Conservation (phyloP, 208 protist genomes). For the Naegleria fowleri region DNA sequence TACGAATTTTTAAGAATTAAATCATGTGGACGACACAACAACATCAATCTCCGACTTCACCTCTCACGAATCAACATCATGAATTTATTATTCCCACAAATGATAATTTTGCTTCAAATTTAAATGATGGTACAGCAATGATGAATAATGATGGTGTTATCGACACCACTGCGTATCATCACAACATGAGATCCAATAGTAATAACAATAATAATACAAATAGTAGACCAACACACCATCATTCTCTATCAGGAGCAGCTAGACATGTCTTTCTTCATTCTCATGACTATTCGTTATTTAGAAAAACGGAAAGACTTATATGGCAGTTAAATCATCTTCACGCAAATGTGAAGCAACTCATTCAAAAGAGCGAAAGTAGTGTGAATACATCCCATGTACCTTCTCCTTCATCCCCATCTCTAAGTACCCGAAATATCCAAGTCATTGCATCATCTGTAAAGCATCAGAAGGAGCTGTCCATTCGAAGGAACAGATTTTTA, state of each 20-base stretch:
- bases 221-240: no score
- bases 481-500: neutral
- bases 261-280: neutral
- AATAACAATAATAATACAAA: no score
- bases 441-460: neutral
- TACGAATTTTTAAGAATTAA: no score
- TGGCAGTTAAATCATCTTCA: slow-evolving; percentile 3
- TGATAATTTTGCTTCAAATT: no score
- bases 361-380: neutral
- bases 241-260: neutral
- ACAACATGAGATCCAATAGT: no score
- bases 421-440: neutral
- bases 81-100: no score
- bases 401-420: neutral
- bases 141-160: no score
- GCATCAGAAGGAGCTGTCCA: neutral
- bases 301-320: neutral
- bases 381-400: neutral
- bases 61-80: no score
- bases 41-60: no score
- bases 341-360: neutral
- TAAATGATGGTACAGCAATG: no score
- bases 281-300: neutral
- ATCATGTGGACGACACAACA: no score
- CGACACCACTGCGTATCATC: no score